Base-by-base conservation (phyloP, 257 asterid species). In the Solanum lycopersicoides region DNA sequence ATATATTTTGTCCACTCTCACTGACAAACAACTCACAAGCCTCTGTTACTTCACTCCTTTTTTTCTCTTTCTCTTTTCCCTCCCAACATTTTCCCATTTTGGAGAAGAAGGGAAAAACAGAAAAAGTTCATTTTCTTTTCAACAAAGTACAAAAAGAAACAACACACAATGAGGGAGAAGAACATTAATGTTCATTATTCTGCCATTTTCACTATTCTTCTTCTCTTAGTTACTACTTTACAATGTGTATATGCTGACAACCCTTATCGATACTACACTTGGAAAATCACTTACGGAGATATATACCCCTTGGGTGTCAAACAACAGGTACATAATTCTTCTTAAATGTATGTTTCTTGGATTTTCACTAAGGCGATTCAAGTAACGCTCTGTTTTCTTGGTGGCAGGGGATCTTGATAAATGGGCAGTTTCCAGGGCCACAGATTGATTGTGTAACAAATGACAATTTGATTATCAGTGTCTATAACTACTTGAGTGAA, bases 351-450 rank as follows among this genome's bases (percentile, higher is more conserved):
- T 9, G 66, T 82, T 86, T 82, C 50, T 53, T 60, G 63, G 41
- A 77, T 42, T 42, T 30, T 76, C 34, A n/a, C 56, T n/a, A 1
- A 25, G 63, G 83, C 34, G 6, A 9, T 47, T 47, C 12, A 5
- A 73, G 3, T 44, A 77, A 77, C 3, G 23, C 18, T 28, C 25
- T 79, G 84, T 9, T 79, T 47, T 28, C 32, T 21, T 50, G 11
- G 30, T 80, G 68, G 93, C 95, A 97, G 99, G 99, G 95, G 8
- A 95, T 97, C 87, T 89, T 95, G 96, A 95, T 97, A 50, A 97
- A 97, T 87, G 98, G 98, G 74, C 98, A 95, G 94, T 97, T 95
- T 88, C 99, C 98, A n/a, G 99, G 98, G 85, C 99, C 99, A 86
- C 95, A 93, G 74, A 95, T 95, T 86, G 97, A 94, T 90, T 97